Base-by-base conservation (phyloP, 495 filamentous ascomycete genomes). In the Podospora conica region DNA sequence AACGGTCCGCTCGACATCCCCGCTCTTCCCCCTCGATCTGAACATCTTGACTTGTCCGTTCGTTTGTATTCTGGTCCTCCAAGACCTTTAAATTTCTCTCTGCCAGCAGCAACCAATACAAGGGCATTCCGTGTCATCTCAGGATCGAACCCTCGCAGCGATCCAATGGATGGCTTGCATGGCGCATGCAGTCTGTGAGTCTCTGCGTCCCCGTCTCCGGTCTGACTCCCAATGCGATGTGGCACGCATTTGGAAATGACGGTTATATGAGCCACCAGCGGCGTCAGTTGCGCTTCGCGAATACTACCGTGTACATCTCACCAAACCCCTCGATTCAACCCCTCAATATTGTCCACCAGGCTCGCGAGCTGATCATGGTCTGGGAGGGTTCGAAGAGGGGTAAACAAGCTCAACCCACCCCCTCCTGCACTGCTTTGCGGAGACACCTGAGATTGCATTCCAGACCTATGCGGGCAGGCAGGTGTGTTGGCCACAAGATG, bases 141-240 rank as follows among this genome's bases (percentile, higher is more conserved):
- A 58, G 40, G 64, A 61, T 68, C 40, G 69, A 71, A 66, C 64
- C 69, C 66, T 64, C 58, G 33, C 55, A n/a, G 58, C 22, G 56
- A 59, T 57, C 63, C 55, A 58, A 29, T 60, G 55, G 63, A 53
- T 61, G 55, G 69, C 31, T 27, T 60, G 63, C 67, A 66, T 63
- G 53, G 63, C 60, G 60, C 60, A 66, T 66, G 57, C 64, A 66
- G 67, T 64, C 59, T 66, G 63, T 63, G 58, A 66, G 67, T 64
- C 59, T 66, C 66, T 63, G 58, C 67, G 24, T 59, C 56, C 54
- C 12, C 54, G 60, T 67, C 31, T 64, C 29, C 12, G 28, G 60
- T 67, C 54, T 67, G 65, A 67, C 65, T 63, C 65, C 55, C 55
- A 25, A 55, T 67, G 63, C 22, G 15, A 25, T 48, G 25, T 24